Evolutionary conservation across 73 alveolate genomes (phyloP), one percentile per base, ranked within the genome.

Genomic region (Tetrahymena malaccensis): DNA sequence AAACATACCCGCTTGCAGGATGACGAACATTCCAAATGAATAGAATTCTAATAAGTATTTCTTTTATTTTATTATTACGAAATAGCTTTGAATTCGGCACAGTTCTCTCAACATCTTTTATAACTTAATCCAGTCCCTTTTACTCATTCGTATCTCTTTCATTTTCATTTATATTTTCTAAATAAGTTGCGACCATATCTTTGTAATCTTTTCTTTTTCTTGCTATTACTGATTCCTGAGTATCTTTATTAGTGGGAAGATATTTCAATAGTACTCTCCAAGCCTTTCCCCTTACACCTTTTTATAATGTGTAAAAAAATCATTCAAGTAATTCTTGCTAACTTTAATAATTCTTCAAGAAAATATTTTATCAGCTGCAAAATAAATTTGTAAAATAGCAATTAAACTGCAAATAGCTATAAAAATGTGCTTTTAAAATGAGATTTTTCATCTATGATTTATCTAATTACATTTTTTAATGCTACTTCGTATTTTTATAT

Each of bases 1-100:
- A 95, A 50, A 95, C 97, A 85, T 94, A 95, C 35, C 97, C 97
- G 89, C 97, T 95, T 58, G 94, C 94, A 37, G 97, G 97, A 95
- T 95, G 97, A 55, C 97, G 44, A 93, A 95, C 94, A 85, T 85
- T 95, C 97, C 97, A 95, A 70, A 95, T 95, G 57, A 95, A 95
- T 43, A 95, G 93, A 0, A 95, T 43, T 35, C 97, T 85, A 19
- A 85, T 85, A 34, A 85, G 89, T 93, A 95, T 95, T 16, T 95
- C 95, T 44, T 95, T 22, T 4, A 95, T 85, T 38, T 94, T 95
- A 12, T 38, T 34, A 93, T 95, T 93, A 55, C 97, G 93, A 93
- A 95, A 95, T 31, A 95, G 70, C 56, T 95, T 89, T 85, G 93
- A 95, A 93, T 95, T 94, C 1, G 97, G 97, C 25, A 85, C 38